These are phyloP conservation scores for Strigomonas galati DNA, from an alignment of 208 protist genomes.

Conservation along the genomic window DNA sequence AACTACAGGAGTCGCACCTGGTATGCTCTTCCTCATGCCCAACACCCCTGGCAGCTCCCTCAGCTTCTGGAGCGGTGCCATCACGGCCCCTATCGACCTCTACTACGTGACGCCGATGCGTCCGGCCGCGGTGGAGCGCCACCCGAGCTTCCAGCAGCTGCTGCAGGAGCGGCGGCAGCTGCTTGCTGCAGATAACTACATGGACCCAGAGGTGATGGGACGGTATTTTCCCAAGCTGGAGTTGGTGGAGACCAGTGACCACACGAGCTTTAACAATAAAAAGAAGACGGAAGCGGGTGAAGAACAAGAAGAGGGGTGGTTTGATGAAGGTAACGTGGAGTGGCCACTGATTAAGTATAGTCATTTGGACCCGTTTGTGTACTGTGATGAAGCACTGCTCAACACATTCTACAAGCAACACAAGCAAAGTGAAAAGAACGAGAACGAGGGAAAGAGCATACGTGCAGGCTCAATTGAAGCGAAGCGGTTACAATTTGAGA, in stretches of 20 bases:
- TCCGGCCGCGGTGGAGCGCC: conserved; percentile 29
- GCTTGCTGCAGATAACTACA: conserved; percentile 25
- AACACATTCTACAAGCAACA: too few species aligned
- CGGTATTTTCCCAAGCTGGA: conserved; percentile 70
- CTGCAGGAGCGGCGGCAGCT: conserved; percentile 17
- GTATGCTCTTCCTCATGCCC: conserved; percentile 65
- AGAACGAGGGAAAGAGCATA: neutral
- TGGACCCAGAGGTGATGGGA: conserved; percentile 20
- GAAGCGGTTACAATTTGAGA: neutral
- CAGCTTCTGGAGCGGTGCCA: conserved; percentile 84
- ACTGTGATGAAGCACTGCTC: neutral
- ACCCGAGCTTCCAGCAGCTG: conserved; percentile 50
- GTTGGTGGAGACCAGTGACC: conserved; percentile 28
- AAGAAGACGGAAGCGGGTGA: neutral
- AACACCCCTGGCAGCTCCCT: conserved; percentile 30
- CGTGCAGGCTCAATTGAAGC: neutral
- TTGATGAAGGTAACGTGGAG: neutral
- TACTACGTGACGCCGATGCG: conserved; percentile 58
- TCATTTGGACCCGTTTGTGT: conserved; percentile 72
- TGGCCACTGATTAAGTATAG: conserved; percentile 26
- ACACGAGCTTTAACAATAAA: neutral
- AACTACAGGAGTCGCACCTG: conserved; percentile 13
- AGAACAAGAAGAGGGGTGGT: neutral
- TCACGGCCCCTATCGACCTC: conserved; percentile 72
- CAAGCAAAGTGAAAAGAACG: too few species aligned